Evolutionary conservation across 2,329 filamentous ascomycete species (phyloP).

Genomic region (Graphilbum fragrans): DNA sequence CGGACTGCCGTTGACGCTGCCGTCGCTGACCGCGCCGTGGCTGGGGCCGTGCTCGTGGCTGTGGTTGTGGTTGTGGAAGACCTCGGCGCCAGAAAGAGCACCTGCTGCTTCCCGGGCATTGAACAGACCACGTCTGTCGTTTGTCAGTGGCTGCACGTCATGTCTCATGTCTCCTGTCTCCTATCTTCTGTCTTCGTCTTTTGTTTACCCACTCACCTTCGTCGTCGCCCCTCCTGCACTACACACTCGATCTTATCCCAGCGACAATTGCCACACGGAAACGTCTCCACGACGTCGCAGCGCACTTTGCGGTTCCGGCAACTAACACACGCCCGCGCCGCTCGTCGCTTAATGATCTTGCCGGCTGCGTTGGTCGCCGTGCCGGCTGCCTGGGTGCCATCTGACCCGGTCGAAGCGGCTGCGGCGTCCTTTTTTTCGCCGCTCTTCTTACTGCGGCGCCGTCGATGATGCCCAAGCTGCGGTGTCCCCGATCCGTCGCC

Average conservation of each 20-base stretch:
- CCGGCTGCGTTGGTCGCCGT: conserved; percentile 21
- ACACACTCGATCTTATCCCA: conserved; percentile 69
- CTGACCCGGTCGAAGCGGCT: conserved; percentile 5
- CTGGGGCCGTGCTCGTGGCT: conserved; percentile 1
- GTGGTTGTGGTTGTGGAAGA: conserved; percentile 3
- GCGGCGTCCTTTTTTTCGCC: conserved; percentile 8
- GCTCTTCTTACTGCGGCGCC: conserved; percentile 5
- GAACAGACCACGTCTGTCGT: conserved; percentile 9
- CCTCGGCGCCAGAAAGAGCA: conserved; percentile 2
- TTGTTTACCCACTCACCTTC: conserved; percentile 51
- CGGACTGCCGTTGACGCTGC: conserved; percentile 2
- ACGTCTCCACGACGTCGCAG: conserved; percentile 84
- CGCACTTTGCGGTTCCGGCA: conserved; percentile 84
- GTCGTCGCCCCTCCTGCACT: conserved; percentile 69
- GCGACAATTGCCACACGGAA: conserved; percentile 78
- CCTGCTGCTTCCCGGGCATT: conserved; percentile 9
- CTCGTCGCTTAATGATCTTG: conserved; percentile 62
- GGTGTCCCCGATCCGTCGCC: not conserved
- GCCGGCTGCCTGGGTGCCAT: conserved; percentile 5
- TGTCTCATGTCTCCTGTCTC: no score
- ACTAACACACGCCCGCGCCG: conserved; percentile 82
- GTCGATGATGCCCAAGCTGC: not conserved
- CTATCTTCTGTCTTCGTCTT: not conserved
- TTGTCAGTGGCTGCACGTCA: no score
- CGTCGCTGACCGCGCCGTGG: conserved; percentile 3